Evolutionary conservation across 2,329 filamentous ascomycete genomes (phyloP), one percentile per base, ranked within the genome.

Genomic region (Paraphoma sp.): DNA sequence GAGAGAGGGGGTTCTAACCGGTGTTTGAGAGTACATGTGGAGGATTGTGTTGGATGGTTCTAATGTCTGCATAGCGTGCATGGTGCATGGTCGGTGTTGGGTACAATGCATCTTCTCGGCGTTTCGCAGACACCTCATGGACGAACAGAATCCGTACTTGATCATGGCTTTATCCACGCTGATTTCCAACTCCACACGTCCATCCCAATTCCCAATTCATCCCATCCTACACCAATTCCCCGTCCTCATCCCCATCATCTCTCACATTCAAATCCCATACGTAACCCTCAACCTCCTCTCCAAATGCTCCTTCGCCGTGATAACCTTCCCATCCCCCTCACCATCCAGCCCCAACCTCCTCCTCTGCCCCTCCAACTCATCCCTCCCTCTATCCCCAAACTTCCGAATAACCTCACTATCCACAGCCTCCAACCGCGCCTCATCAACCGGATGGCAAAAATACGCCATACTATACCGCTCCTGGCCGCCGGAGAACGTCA

Each of bases 401-500:
- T 72, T 69, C 52, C 71, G 67, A 7, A 88, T 82, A 14, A 83
- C 53, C 29, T 67, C 59, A 63, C 85, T 86, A 4, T 86, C 84
- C 45, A 89, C 82, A 4, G 81, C 76, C 30, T 84, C 82, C 57
- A 89, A 69, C 62, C 79, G 72, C 23, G 80, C 84, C 7, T 80
- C 74, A 70, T 88, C 81, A n/a, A 83, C 62, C 7, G 86, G 86
- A 75, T 88, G 86, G 64, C 84, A 87, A 68, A 88, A 88, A 66
- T 86, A 88, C 18, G 83, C 86, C 59, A 87, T 83, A 53, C 80
- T 84, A 66, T 87, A 87, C 54, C 86, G 71, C 46, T 81, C 71
- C n/a, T 74, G 79, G 0, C 78, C 78, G 0, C 65, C 65, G 31
- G 29, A 73, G 67, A 97, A 95, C 0, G 94, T 87, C 30, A 98